Evolutionary conservation across 2,329 filamentous ascomycete genomes (phyloP), one percentile per base, ranked within the genome.

Genomic region (Apiospora marii): DNA sequence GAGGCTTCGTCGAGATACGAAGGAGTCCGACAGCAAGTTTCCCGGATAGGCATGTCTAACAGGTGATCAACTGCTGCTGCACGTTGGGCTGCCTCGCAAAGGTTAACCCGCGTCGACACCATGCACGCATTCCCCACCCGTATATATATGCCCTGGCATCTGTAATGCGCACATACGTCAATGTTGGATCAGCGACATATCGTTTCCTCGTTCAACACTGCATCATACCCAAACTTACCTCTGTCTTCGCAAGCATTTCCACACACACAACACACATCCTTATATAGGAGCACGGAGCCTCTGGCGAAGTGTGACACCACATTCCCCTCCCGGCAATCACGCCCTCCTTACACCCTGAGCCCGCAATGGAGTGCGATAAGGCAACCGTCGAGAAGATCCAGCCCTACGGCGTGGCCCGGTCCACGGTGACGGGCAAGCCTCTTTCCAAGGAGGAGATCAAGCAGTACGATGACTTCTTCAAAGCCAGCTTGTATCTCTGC

Each of bases 401-500:
- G 77, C 85, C 91, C 10, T 94, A 88, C 79, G 92, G 92, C 76
- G 81, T 84, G 70, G 91, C 92, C 78, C 88, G 92, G 70, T 91
- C 92, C 37, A 93, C 91, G 0, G 79, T 93, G 76, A 84, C 88
- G 81, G 88, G 87, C 77, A 82, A 86, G 74, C 92, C 92, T 14
- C 87, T 95, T 71, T 89, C 86, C 73, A 79, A 87, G 24, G 90
- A 93, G 64, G 92, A 95, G 74, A 81, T 94, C 72, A 86, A 88
- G 75, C 90, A 92, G 81, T 91, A 91, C 81, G 91, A 91, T 79
- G 90, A 92, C 77, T 94, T 92, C 82, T 94, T 94, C 85, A 89
- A 91, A 75, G 92, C 92, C 71, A 92, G 91, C 75, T 84, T 94
- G 79, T 95, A 95, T 79, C 88, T 95, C 69, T 92, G 91, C 76